Evolutionary conservation across 352 stramenopile genomes (phyloP).

Genomic region (Globisporangium acanthophoron): DNA sequence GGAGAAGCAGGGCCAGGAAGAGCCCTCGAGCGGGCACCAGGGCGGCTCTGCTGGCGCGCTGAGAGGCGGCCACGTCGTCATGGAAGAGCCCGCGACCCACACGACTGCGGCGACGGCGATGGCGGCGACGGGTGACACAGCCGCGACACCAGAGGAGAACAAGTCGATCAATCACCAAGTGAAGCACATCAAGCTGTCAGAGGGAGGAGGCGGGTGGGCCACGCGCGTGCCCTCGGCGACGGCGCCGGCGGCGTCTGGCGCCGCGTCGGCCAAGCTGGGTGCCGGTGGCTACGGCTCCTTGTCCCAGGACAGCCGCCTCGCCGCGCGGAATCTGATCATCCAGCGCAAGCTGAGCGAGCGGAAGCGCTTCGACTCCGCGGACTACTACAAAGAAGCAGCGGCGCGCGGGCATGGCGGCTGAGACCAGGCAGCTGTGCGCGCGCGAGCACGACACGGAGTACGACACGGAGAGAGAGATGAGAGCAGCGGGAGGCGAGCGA

Average conservation of each 20-base stretch:
- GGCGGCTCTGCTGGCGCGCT: conserved; percentile 15
- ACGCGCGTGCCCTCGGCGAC: conserved; percentile 8
- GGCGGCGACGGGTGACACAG: not conserved
- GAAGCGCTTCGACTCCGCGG: conserved; percentile 74
- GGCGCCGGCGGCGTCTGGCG: not conserved
- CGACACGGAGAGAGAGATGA: not conserved
- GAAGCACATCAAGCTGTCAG: conserved; percentile 78
- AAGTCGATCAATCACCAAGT: conserved; percentile 50
- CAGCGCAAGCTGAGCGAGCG: conserved; percentile 62
- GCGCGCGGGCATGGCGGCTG: not conserved
- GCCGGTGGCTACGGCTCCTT: conserved; percentile 5
- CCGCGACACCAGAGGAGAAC: conserved; percentile 7
- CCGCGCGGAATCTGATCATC: conserved; percentile 54
- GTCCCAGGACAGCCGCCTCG: conserved; percentile 32
- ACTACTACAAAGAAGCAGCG: conserved; percentile 63
- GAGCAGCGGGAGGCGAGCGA: not conserved
- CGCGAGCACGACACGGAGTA: not conserved
- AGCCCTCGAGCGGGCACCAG: conserved; percentile 10
- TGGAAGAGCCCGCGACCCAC: conserved; percentile 15
- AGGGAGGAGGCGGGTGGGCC: conserved; percentile 21
- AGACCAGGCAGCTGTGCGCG: not conserved
- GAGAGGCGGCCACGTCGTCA: conserved; percentile 16
- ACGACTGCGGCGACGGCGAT: not conserved
- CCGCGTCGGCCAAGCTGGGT: conserved; percentile 11
- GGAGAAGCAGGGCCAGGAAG: conserved; percentile 39